These are phyloP conservation scores for Plasmodium fragile DNA, from an alignment of 169 alveolate species.

Conservation along the genomic window DNA sequence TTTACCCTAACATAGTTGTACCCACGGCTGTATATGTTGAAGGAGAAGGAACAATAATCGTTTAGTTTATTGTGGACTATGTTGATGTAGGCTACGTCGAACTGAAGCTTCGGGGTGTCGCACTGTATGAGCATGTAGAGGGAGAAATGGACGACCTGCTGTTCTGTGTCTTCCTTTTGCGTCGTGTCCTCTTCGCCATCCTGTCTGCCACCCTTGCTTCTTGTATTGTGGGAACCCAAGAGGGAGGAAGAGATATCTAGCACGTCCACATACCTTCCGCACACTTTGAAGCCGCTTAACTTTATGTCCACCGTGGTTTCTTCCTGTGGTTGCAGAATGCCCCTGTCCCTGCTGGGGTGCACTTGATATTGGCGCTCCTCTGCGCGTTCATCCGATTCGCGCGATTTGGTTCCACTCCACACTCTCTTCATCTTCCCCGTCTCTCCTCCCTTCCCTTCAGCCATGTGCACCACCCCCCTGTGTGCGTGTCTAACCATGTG, in stretches of 20 bases:
- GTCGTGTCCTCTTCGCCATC: background rate
- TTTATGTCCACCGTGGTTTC: slow-evolving; percentile 22
- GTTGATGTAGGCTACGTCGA: slow-evolving; percentile 65
- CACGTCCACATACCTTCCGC: slow-evolving; percentile 58
- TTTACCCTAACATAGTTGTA: slow-evolving; percentile 44
- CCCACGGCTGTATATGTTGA: slow-evolving; percentile 51
- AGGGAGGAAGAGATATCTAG: background rate
- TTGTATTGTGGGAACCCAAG: background rate
- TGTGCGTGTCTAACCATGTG: background rate
- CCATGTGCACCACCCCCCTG: background rate
- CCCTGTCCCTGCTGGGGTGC: slow-evolving; percentile 2
- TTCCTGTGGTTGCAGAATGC: slow-evolving; percentile 15
- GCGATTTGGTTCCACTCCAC: background rate
- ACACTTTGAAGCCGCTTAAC: background rate
- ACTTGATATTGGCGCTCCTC: slow-evolving; percentile 1
- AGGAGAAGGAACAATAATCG: slow-evolving; percentile 18
- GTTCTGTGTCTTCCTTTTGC: background rate
- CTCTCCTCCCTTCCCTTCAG: background rate
- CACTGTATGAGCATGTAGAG: slow-evolving; percentile 32
- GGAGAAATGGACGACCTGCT: slow-evolving; percentile 5
- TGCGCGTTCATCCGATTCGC: background rate
- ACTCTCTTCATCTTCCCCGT: background rate
- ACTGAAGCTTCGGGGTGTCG: slow-evolving; percentile 25
- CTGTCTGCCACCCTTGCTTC: background rate
- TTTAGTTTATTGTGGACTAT: slow-evolving; percentile 48